These are phyloP conservation scores for Haplosporangium sp. DNA, from an alignment of 371 early-diverging fungal genomes.

Conservation along the genomic window DNA sequence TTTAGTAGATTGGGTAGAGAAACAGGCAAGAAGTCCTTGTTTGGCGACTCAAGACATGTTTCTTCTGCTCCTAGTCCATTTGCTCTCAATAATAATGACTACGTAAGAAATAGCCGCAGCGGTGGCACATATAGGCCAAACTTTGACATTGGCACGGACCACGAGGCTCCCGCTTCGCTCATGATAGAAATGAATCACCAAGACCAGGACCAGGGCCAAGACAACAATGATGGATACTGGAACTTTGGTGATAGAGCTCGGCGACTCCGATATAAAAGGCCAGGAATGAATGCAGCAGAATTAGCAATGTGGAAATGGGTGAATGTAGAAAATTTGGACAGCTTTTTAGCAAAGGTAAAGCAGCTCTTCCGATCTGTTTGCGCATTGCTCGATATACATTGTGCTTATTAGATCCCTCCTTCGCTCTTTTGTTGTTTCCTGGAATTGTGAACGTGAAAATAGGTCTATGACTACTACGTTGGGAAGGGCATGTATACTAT, in stretches of 20 bases:
- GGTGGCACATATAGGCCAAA: constrained; percentile 19
- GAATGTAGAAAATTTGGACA: constrained; percentile 84
- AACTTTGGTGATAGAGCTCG: constrained; percentile 32
- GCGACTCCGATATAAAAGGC: constrained; percentile 36
- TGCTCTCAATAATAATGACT: constrained; percentile 10
- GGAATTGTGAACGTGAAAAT: not conserved
- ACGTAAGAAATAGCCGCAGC: not conserved
- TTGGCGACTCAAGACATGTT: constrained; percentile 8
- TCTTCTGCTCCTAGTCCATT: constrained; percentile 21
- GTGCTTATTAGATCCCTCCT: not conserved
- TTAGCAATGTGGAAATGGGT: constrained; percentile 89
- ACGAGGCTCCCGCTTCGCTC: constrained; percentile 73
- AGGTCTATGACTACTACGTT: constrained; percentile 52
- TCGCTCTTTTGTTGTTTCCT: not conserved
- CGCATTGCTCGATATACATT: not conserved
- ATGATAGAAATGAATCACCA: constrained; percentile 65
- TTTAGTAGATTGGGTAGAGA: constrained; percentile 10
- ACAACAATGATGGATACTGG: constrained; percentile 28
- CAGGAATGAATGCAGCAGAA: constrained; percentile 66
- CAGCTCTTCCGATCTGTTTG: not conserved
- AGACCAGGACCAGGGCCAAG: constrained; percentile 24
- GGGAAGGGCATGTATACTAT: constrained; percentile 56
- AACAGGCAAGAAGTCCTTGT: constrained; percentile 5
- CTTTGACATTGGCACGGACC: constrained; percentile 51
- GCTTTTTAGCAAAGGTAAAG: constrained; percentile 76